Evolutionary conservation across 2,329 filamentous ascomycete species (phyloP).

Genomic region (Arthrobotrys musiformis): DNA sequence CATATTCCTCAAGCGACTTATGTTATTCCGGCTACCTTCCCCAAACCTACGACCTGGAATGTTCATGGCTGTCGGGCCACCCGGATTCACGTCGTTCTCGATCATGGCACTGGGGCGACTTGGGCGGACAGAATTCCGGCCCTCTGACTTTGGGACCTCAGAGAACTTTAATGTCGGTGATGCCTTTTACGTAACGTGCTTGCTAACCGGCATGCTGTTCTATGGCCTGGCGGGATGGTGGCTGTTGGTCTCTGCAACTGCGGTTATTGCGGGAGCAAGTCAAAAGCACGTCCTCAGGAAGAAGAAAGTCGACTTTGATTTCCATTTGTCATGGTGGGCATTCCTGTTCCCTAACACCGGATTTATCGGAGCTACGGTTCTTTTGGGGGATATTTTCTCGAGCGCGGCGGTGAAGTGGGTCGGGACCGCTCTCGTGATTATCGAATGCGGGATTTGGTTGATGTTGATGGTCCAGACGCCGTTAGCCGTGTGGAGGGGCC

Average conservation of each 20-base stretch:
- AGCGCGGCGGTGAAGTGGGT: slow-evolving; percentile 69
- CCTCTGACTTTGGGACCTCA: slow-evolving; percentile 33
- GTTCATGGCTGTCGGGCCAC: slow-evolving; percentile 51
- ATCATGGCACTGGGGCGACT: slow-evolving; percentile 37
- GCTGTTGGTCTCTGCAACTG: slow-evolving; percentile 36
- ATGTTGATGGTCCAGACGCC: slow-evolving; percentile 67
- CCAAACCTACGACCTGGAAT: slow-evolving; percentile 48
- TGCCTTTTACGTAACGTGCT: slow-evolving; percentile 31
- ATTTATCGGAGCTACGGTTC: slow-evolving; percentile 71
- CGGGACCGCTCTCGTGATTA: slow-evolving; percentile 69
- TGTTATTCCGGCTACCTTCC: slow-evolving; percentile 49
- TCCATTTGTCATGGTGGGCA: slow-evolving; percentile 70
- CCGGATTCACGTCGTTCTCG: slow-evolving; percentile 44
- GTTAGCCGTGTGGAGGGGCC: slow-evolving; percentile 66
- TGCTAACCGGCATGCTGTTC: slow-evolving; percentile 42
- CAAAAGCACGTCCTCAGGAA: slow-evolving; percentile 42
- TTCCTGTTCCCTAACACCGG: slow-evolving; percentile 76
- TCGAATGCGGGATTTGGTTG: slow-evolving; percentile 69
- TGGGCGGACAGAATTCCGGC: slow-evolving; percentile 24
- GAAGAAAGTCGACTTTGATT: slow-evolving; percentile 57
- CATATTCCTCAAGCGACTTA: slow-evolving; percentile 48
- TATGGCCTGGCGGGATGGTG: slow-evolving; percentile 52
- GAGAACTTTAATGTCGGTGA: slow-evolving; percentile 34
- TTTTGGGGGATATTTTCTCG: slow-evolving; percentile 68
- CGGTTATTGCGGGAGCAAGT: slow-evolving; percentile 32